Conservation (phyloP, 495 filamentous ascomycete species). For the Aspergillus kassunensis region DNA sequence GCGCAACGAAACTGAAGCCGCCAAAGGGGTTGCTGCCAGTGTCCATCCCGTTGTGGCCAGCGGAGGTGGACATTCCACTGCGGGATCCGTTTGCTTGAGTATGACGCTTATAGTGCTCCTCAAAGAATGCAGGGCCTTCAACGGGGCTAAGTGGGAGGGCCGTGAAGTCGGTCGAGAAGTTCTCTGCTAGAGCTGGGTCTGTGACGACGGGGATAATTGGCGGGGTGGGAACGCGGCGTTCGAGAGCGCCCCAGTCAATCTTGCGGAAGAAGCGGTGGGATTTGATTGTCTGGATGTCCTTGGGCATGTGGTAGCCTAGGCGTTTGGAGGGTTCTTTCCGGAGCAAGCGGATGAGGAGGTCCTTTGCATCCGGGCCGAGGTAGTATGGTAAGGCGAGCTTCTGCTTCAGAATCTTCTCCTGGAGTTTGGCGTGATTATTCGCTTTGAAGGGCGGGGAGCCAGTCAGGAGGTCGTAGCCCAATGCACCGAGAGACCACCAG, state of each 20-base stretch:
- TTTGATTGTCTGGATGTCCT: slow-evolving; percentile 82
- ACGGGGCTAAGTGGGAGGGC: slow-evolving; percentile 74
- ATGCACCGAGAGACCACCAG: slow-evolving; percentile 96
- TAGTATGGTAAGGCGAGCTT: slow-evolving; percentile 86
- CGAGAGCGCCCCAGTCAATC: slow-evolving; percentile 86
- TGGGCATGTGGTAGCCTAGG: slow-evolving; percentile 80
- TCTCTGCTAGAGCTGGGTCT: slow-evolving; percentile 91
- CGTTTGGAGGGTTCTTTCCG: slow-evolving; percentile 89
- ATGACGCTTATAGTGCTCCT: slow-evolving; percentile 31
- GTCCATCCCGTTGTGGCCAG: slow-evolving; percentile 12
- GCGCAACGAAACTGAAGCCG: slow-evolving; percentile 93
- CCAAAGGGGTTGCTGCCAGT: slow-evolving; percentile 74
- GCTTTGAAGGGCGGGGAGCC: slow-evolving; percentile 86
- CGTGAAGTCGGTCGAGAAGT: slow-evolving; percentile 87
- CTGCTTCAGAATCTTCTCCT: slow-evolving; percentile 87
- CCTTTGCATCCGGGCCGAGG: slow-evolving; percentile 84
- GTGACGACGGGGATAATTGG: slow-evolving; percentile 92
- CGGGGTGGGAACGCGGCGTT: slow-evolving; percentile 69
- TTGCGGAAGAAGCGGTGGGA: slow-evolving; percentile 93
- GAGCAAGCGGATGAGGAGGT: slow-evolving; percentile 80
- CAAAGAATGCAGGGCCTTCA: slow-evolving; percentile 30
- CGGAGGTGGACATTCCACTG: slow-evolving; percentile 15
- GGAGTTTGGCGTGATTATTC: slow-evolving; percentile 85
- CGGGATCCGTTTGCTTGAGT: background rate
- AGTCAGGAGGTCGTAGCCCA: slow-evolving; percentile 88